Evolutionary conservation across 495 filamentous ascomycete genomes (phyloP), one percentile per base, ranked within the genome.

Genomic region (Cetradonia linearis): DNA sequence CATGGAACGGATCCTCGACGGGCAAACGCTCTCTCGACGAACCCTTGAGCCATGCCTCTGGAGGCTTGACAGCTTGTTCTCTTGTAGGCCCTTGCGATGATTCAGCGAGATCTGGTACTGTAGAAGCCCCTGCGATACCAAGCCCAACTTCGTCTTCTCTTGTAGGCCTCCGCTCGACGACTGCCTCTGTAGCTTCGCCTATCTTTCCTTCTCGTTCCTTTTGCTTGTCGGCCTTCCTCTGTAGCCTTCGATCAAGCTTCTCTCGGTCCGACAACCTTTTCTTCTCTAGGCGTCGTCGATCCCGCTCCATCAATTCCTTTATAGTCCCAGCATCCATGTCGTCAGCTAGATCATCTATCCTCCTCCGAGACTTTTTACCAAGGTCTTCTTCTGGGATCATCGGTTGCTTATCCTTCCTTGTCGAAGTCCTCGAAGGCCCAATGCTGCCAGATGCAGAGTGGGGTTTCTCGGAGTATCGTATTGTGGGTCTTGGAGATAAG

Each of bases 231-330:
- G 83, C 82, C 56, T 78, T 80, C 46, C 83, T 77, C 60, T 86
- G 80, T 46, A 95, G 73, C 57, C 79, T 84, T 61, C 83, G 79
- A 59, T 87, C 80, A 28, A 87, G 69, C 60, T 75, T 84, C 63
- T 91, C 86, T 59, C 85, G 82, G 28, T 94, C 86, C 46, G 80
- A 77, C 58, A 84, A 76, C 54, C 77, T 78, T 73, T 88, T 89
- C 68, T 80, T 83, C 59, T 95, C 88, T 61, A 78, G 80, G 34
- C 91, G 78, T 61, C 89, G 81, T 62, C 86, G 77, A 68, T 96
- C 91, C 58, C 91, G 75, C 60, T 96, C 91, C 78, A 96, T 81
- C 37, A 95, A 70, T 66, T 94, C 87, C 23, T 90, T 78, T 54
- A 96, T 66, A 65, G 85, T 87, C 38, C 86, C 80, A 2, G 91